phyloP scores from a whole-genome alignment of 169 alveolate species.

The Nephromyces sp. region DNA sequence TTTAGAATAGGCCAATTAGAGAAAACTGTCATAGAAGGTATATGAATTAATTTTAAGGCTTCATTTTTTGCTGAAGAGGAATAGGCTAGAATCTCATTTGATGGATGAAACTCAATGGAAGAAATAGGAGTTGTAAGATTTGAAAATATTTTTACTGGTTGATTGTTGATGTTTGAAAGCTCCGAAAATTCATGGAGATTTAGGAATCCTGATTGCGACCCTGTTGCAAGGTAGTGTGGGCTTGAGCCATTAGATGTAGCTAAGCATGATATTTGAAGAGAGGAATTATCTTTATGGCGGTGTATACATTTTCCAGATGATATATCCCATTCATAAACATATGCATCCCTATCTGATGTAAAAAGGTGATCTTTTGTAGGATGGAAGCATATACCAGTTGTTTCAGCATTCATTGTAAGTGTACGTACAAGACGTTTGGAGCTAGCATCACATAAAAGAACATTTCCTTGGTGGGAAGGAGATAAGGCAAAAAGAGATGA shows the following conservation, averaged over 20 bases:
- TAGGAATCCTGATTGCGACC: neutral
- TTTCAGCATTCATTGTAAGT: neutral
- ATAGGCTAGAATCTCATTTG: constrained; percentile 47
- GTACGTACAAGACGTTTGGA: neutral
- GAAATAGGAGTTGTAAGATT: constrained; percentile 68
- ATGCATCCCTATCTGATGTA: neutral
- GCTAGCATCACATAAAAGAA: neutral
- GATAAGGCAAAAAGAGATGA: neutral
- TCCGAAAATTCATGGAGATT: neutral
- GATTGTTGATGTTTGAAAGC: neutral
- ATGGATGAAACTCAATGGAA: constrained; percentile 50
- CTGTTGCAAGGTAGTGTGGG: neutral
- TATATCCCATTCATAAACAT: neutral
- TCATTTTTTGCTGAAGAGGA: constrained; percentile 73
- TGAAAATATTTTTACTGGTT: constrained; percentile 20
- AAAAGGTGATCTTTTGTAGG: neutral
- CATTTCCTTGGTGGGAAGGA: neutral
- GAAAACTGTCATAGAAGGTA: constrained; percentile 54
- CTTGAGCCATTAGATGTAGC: neutral
- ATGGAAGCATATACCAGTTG: neutral
- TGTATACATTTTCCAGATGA: neutral
- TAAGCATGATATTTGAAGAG: neutral
- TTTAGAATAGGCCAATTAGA: constrained; percentile 69
- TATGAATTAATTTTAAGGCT: constrained; percentile 62
- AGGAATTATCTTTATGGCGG: neutral